Evolutionary conservation across 176 grass and related monocot species (phyloP).

Genomic region (Lolium perenne): DNA sequence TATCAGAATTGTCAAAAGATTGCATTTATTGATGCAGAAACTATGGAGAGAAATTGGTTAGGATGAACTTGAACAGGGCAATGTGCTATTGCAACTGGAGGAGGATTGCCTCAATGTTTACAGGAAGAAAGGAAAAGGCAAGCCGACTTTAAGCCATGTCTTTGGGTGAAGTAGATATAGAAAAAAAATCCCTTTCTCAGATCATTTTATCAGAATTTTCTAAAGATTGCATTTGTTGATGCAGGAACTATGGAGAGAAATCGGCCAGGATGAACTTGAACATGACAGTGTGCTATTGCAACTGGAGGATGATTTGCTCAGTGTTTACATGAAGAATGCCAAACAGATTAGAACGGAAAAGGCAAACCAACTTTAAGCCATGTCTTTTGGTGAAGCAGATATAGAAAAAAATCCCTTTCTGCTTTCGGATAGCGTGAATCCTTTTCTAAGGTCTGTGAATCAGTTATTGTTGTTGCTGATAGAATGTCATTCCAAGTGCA

Average conservation of each 20-base stretch:
- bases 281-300: conserved; percentile 74
- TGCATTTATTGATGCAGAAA: too few species aligned
- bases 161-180: too few species aligned
- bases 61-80: too few species aligned
- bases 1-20: too few species aligned
- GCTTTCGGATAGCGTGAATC: conserved; percentile 78
- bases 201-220: neutral
- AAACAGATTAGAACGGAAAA: conserved; percentile 62
- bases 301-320: conserved; percentile 81
- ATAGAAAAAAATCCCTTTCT: conserved; percentile 59
- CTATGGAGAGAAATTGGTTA: too few species aligned
- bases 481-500: too few species aligned
- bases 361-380: conserved; percentile 57
- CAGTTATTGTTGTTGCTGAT: neutral
- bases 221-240: conserved; percentile 21
- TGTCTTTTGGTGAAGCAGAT: conserved; percentile 66
- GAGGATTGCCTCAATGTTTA: too few species aligned
- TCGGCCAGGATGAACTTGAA: conserved; percentile 73
- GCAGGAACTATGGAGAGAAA: conserved; percentile 80
- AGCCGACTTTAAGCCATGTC: too few species aligned
- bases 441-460: conserved; percentile 67
- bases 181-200: too few species aligned
- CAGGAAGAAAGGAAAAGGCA: too few species aligned
- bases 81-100: too few species aligned
- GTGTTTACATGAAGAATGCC: conserved; percentile 72